Evolutionary conservation across 192 early-diverging fungal genomes (phyloP), one percentile per base, ranked within the genome.

Genomic region (Chytriomyces confervae): DNA sequence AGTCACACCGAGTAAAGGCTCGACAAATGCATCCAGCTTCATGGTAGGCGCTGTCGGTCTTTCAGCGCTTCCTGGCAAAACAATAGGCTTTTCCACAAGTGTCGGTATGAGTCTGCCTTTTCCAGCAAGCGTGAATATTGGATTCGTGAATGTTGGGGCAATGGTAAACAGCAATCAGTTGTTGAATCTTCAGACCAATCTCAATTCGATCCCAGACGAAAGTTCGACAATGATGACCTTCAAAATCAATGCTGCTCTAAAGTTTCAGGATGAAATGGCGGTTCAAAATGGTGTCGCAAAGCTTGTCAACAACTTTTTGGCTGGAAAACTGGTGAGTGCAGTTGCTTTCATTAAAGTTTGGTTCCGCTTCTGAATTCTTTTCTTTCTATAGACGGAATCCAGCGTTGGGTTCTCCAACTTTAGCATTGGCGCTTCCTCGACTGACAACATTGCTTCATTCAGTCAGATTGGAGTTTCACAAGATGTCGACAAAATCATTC

Each of bases 11-110:
- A 20, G 16, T n/a, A 20, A 2, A 1, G 5, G 2, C 2, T 13
- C 16, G 53, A 13, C 0, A 2, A 57, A 57, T 4, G 66, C 69
- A 7, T 18, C 43, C 8, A 45, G 66, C 50, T 3, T 77, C 11
- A 29, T 72, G 9, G 53, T 71, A 11, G 81, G 81, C 5, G 64
- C 65, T 13, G 72, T 77, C n/a, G 60, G 44, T 11, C 36, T 80
- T 36, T n/a, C 67, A 5, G 76, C 78, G 43, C 29, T 75, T n/a
- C 81, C 81, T n/a, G 57, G 67, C 8, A 83, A 83, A 78, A 77
- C 66, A 0, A 47, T 83, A 2, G 61, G 71, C 44, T 60, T 83
- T 20, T 61, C 67, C 51, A 76, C 78, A 36, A 64, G 13, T n/a
- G 75, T 83, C 36, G 73, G 61, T 27, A 60, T 80, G 60, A 79